Base-by-base conservation (phyloP, 2,329 filamentous ascomycete genomes). In the Byssoonygena ceratinophila region DNA sequence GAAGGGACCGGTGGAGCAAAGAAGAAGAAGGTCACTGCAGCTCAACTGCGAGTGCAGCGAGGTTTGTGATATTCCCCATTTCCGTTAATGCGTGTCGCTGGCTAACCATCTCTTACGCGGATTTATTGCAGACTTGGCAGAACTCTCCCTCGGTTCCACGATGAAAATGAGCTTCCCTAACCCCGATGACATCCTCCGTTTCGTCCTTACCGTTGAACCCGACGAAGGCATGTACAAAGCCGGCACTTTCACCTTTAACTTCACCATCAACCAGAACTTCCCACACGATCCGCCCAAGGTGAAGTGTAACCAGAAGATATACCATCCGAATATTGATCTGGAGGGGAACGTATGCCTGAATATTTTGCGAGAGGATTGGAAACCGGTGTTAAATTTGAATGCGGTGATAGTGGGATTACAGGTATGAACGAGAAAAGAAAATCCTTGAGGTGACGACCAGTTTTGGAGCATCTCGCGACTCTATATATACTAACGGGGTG, bases 11-110 rank as follows among this genome's bases (percentile, higher is more conserved):
- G 78, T 31, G 77, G 81, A 41, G 80, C 82, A 51, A 95, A 89
- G 76, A 97, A 96, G 80, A 97, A 96, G 81, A 97, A 96, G 77
- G 90, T 98, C 59, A 97, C 92, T 20, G 88, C 92, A 16, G 92
- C 92, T 51, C 90, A 97, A 73, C 75, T 97, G 58, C 85, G 92
- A 55, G 89, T 96, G 56, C 92, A 97, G 72, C 94, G 95, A 80
- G 92, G 91, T 94, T 73, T 51, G 66, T 63, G n/a, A n/a, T 29
- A 4, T 29, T 4, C 27, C 27, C 27, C 9, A 5, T 29, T 29
- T 29, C 27, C 27, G 27, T 29, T 29, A 29, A 29, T 29, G 4
- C 5, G 27, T 29, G 27, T 29, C 27, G 27, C 9, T 9, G 27
- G 27, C 5, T 9, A 5, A 29, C 4, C 27, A 29, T 29, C 4